Evolutionary conservation across 305 asterid species (phyloP).

Genomic region (Rubia tinctorum): DNA sequence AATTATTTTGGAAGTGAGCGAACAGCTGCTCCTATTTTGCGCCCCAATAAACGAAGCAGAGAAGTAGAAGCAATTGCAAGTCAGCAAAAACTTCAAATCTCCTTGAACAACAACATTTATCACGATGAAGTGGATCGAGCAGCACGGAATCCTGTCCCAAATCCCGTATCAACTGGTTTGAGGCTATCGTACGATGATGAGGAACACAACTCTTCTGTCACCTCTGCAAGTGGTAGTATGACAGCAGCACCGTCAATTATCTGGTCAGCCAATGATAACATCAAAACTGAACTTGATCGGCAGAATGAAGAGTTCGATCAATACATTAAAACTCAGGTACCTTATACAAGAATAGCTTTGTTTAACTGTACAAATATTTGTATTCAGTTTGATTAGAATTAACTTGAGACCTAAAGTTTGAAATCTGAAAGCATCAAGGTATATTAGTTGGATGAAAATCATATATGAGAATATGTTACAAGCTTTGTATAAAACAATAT

Average conservation of each 20-base stretch:
- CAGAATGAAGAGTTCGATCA: conserved; percentile 64
- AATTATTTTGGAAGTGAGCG: conserved; percentile 56
- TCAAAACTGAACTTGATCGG: conserved; percentile 56
- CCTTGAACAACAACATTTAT: conserved; percentile 43
- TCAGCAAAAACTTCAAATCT: conserved; percentile 47
- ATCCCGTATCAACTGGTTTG: conserved; percentile 85
- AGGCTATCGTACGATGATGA: conserved; percentile 78
- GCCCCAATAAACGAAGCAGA: conserved; percentile 39
- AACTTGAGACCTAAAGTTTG: not conserved
- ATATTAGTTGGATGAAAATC: not conserved
- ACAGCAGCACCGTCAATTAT: conserved; percentile 44
- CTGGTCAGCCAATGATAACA: conserved; percentile 40
- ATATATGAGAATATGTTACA: no score
- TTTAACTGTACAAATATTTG: not conserved
- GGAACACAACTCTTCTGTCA: conserved; percentile 67
- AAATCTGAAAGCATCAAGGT: not conserved
- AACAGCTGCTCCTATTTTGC: conserved; percentile 31
- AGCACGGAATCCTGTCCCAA: conserved; percentile 40
- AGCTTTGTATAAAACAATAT: no score
- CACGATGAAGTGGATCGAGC: conserved; percentile 45
- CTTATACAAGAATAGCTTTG: not conserved
- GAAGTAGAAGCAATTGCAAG: conserved; percentile 47
- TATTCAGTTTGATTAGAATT: not conserved
- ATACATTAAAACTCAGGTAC: conserved; percentile 72
- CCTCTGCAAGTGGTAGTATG: conserved; percentile 65